Evolutionary conservation across 2,329 filamentous ascomycete genomes (phyloP).

Genomic region (Ophiostoma ulmi): DNA sequence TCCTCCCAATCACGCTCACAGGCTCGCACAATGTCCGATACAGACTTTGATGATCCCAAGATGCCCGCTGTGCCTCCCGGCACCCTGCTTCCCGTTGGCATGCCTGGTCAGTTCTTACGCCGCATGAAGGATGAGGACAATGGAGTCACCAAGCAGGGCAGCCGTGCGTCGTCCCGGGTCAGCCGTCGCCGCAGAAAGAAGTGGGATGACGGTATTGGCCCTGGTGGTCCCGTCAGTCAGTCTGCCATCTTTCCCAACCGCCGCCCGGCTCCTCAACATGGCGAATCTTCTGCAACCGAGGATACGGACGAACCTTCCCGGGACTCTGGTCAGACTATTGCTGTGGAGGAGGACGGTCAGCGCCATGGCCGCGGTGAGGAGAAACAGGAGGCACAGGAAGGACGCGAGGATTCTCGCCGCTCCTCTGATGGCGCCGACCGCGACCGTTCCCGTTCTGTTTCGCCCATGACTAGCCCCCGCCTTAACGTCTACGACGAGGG

Average conservation of each 20-base stretch:
- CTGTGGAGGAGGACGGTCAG: slow-evolving; percentile 12
- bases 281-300: slow-evolving; percentile 27
- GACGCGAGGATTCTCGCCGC: not conserved
- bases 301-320: slow-evolving; percentile 28
- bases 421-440: slow-evolving; percentile 25
- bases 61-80: slow-evolving; percentile 60
- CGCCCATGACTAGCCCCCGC: slow-evolving; percentile 24
- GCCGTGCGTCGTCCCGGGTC: slow-evolving; percentile 56
- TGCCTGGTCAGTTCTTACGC: slow-evolving; percentile 72
- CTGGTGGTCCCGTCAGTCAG: slow-evolving; percentile 81
- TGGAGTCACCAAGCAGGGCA: slow-evolving; percentile 46
- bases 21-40: slow-evolving; percentile 76
- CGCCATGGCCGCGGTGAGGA: slow-evolving; percentile 12
- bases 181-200: slow-evolving; percentile 61
- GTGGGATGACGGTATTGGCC: slow-evolving; percentile 66
- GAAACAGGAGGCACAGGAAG: slow-evolving; percentile 2
- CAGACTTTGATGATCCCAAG: slow-evolving; percentile 62
- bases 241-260: slow-evolving; percentile 77
- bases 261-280: slow-evolving; percentile 15
- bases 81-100: slow-evolving; percentile 63
- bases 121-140: slow-evolving; percentile 71
- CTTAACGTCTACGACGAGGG: slow-evolving; percentile 79
- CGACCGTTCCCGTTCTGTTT: slow-evolving; percentile 21
- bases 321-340: slow-evolving; percentile 18
- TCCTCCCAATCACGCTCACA: slow-evolving; percentile 68